Evolutionary conservation across 768 basidiomycete species (phyloP).

Genomic region (Lyophyllum shimeji): DNA sequence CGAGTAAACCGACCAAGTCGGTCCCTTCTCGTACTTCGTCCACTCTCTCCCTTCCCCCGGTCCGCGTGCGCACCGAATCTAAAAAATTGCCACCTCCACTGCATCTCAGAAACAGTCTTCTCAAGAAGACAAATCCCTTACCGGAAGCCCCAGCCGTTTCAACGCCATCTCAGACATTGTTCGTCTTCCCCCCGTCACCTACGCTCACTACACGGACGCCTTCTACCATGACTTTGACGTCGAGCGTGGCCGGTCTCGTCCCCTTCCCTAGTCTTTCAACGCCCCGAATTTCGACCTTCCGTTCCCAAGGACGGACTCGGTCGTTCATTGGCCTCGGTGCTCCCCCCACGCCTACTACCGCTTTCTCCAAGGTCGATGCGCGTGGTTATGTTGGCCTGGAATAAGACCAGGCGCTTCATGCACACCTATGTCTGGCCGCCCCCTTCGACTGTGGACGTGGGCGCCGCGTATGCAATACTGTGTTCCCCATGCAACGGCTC

Average conservation of each 20-base stretch:
- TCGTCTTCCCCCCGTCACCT: conserved; percentile 83
- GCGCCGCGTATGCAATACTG: background rate
- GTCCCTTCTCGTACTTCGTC: conserved; percentile 17
- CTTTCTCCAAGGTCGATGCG: conserved; percentile 80
- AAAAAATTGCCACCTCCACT: conserved; percentile 61
- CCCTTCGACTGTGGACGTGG: background rate
- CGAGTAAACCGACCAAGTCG: conserved; percentile 13
- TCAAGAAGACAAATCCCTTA: conserved; percentile 31
- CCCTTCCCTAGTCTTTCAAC: conserved; percentile 62
- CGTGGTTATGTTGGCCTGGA: conserved; percentile 73
- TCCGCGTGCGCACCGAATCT: conserved; percentile 53
- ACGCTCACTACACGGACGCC: conserved; percentile 63
- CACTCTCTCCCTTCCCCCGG: conserved; percentile 30
- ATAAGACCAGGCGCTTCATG: conserved; percentile 17
- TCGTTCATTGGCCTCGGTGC: conserved; percentile 74
- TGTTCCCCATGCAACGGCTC: conserved; percentile 3
- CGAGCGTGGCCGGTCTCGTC: conserved; percentile 46
- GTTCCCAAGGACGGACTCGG: conserved; percentile 61
- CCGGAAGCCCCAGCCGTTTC: conserved; percentile 29
- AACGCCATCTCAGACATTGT: conserved; percentile 80
- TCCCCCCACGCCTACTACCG: conserved; percentile 75
- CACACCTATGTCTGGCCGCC: background rate
- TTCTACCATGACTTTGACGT: conserved; percentile 80
- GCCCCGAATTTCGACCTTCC: conserved; percentile 70
- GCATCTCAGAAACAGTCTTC: conserved; percentile 41